These are phyloP conservation scores for Phlebiopsis gigantea DNA, from an alignment of 768 basidiomycete genomes.

Conservation along the genomic window DNA sequence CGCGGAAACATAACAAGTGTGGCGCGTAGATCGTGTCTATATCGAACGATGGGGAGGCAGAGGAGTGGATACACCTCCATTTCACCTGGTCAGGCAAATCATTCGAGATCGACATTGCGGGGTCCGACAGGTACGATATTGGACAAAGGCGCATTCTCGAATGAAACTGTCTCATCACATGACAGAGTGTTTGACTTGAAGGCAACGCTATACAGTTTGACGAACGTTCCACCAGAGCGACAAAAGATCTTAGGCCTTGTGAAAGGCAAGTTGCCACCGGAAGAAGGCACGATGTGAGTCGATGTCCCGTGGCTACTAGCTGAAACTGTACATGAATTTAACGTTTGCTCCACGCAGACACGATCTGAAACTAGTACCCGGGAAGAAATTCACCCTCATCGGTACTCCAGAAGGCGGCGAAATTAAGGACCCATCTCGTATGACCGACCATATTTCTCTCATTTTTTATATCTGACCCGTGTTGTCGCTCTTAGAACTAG, in stretches of 20 bases:
- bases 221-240: conserved; percentile 74
- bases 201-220: conserved; percentile 56
- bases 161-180: not conserved
- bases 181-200: conserved; percentile 79
- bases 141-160: not conserved
- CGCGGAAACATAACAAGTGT: not conserved
- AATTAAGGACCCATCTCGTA: conserved; percentile 73
- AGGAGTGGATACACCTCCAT: conserved; percentile 54
- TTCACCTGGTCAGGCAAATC: conserved; percentile 72
- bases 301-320: not conserved
- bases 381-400: conserved; percentile 79
- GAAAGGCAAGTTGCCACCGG: conserved; percentile 76
- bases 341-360: conserved; percentile 30
- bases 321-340: conserved; percentile 6
- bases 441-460: not conserved
- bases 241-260: conserved; percentile 87
- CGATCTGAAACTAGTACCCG: conserved; percentile 50
- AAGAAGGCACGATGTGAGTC: conserved; percentile 59
- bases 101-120: conserved; percentile 62
- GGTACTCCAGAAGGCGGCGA: conserved; percentile 85
- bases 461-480: not conserved
- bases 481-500: conserved; percentile 41
- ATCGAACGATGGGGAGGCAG: conserved; percentile 5
- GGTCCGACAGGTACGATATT: conserved; percentile 74
- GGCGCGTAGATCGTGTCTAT: not conserved